phyloP scores from a whole-genome alignment of 2,329 filamentous ascomycete genomes.

The Hirsutella minnesotensis region DNA sequence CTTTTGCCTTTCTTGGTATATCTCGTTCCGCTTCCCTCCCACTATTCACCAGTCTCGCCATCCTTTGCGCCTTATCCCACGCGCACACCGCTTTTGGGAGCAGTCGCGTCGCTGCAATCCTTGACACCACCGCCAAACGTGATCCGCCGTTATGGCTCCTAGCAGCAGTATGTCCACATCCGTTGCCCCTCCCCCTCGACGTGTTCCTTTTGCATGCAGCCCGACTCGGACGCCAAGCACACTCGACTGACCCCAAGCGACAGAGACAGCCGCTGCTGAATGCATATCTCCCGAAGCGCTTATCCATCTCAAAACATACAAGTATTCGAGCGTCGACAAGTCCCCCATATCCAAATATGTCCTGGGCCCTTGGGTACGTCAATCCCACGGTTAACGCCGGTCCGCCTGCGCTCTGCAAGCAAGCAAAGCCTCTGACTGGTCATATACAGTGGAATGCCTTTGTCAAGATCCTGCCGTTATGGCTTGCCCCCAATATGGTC shows the following conservation, averaged over 20 bases:
- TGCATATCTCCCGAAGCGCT: conserved; percentile 85
- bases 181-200: not conserved
- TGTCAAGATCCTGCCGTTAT: conserved; percentile 83
- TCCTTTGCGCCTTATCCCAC: no score
- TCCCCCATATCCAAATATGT: conserved; percentile 90
- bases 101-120: not conserved
- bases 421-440: conserved; percentile 2
- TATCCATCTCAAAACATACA: conserved; percentile 85
- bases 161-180: not conserved
- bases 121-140: not conserved
- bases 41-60: no score
- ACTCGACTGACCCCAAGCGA: no score
- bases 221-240: no score
- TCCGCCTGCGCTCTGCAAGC: not conserved
- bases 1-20: no score
- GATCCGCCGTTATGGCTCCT: not conserved
- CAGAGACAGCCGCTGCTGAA: conserved; percentile 46
- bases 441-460: conserved; percentile 80
- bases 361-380: conserved; percentile 81
- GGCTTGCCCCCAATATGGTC: conserved; percentile 96
- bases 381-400: not conserved
- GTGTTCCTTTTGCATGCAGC: no score
- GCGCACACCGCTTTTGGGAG: not conserved
- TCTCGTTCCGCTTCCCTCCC: no score
- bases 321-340: conserved; percentile 95